A percentile compares a stretch with the other conserved stretches of the same genome.
These are phyloP conservation scores for Fraxinus paxiana DNA, from an alignment of 305 asterid species.

Conservation along the genomic window DNA sequence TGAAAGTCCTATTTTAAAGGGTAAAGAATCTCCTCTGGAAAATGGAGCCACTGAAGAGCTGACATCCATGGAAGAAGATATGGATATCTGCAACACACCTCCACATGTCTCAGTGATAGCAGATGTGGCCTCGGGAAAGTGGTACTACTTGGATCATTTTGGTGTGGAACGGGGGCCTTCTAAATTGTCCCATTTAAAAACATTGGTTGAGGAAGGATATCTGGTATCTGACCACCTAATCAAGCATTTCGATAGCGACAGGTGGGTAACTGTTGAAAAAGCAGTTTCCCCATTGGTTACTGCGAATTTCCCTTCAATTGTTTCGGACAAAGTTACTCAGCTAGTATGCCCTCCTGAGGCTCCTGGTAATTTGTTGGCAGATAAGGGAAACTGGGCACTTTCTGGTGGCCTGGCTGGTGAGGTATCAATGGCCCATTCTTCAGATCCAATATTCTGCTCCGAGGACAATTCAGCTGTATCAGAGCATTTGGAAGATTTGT, in stretches of 20 bases:
- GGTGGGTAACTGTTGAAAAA: conserved; percentile 95
- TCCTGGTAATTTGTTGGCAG: conserved; percentile 86
- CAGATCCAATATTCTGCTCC: conserved; percentile 28
- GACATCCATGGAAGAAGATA: conserved; percentile 97
- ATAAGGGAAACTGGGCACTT: conserved; percentile 44
- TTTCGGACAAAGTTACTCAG: conserved; percentile 75
- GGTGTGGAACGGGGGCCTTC: conserved; percentile 91
- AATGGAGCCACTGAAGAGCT: conserved; percentile 61
- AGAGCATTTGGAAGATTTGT: conserved; percentile 43
- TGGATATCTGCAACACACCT: conserved; percentile 97
- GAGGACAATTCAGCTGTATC: conserved; percentile 31
- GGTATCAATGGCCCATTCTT: conserved; percentile 31
- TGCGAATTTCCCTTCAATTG: conserved; percentile 60
- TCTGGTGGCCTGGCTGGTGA: conserved; percentile 25
- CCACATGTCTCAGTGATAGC: conserved; percentile 68
- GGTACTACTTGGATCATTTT: conserved; percentile 77
- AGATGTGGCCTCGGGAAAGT: conserved; percentile 66
- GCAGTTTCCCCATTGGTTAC: conserved; percentile 87
- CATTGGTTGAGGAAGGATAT: conserved; percentile 73
- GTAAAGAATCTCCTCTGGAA: conserved; percentile 50
- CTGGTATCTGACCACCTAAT: conserved; percentile 89
- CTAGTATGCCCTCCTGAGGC: conserved; percentile 96
- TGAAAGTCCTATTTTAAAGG: conserved; percentile 37
- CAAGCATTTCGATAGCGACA: conserved; percentile 74
- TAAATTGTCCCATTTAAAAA: conserved; percentile 68